phyloP scores from a whole-genome alignment of 768 basidiomycete species.

The Suillus variegatus region DNA sequence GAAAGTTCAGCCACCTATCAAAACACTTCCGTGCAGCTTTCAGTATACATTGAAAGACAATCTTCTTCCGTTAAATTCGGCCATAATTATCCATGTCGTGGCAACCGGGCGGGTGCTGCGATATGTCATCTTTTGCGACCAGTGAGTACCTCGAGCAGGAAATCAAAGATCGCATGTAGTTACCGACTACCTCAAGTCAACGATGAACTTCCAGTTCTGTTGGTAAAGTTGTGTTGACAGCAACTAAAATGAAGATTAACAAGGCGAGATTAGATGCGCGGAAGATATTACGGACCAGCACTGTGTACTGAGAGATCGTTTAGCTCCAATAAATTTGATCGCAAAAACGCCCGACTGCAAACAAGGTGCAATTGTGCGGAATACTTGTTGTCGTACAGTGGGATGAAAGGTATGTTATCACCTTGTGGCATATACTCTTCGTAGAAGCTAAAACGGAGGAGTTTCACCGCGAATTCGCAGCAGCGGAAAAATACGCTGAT shows the following conservation, averaged over 20 bases:
- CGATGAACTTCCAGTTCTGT: too few species aligned
- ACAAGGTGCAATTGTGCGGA: too few species aligned
- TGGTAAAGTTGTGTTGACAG: too few species aligned
- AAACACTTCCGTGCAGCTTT: not conserved
- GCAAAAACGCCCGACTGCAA: too few species aligned
- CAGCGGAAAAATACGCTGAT: not conserved
- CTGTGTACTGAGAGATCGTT: too few species aligned
- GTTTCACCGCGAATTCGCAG: not conserved
- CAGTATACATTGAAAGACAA: slow-evolving; percentile 42
- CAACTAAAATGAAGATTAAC: too few species aligned
- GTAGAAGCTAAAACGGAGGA: not conserved
- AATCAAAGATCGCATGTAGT: not conserved
- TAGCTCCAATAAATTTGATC: too few species aligned
- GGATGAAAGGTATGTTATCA: too few species aligned
- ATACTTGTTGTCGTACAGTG: not conserved
- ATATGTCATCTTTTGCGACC: not conserved
- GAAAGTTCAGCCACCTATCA: slow-evolving; percentile 21
- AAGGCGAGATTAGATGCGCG: too few species aligned
- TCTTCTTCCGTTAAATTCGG: slow-evolving; percentile 48
- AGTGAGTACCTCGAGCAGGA: not conserved
- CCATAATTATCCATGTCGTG: slow-evolving; percentile 48
- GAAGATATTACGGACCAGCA: too few species aligned
- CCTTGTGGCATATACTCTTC: not conserved
- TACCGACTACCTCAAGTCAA: too few species aligned
- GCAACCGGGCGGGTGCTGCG: slow-evolving; percentile 50